Base-by-base conservation (phyloP, 768 basidiomycete species). In the Rhodosporidiobolus sp. region DNA sequence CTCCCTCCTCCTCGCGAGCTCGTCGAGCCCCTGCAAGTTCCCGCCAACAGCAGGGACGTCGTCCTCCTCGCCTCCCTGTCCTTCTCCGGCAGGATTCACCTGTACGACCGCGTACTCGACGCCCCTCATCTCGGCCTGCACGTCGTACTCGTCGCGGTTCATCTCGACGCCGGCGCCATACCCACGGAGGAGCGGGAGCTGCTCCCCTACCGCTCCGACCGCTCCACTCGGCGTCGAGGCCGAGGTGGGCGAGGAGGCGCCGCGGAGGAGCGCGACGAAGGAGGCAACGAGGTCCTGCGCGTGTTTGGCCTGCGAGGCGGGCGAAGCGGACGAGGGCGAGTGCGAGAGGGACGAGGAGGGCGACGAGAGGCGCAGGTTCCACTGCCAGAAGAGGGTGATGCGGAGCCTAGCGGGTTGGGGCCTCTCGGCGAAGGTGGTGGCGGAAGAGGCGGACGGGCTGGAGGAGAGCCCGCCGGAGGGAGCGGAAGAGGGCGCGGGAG, bases 41-140 rank as follows among this genome's bases (percentile, higher is more conserved):
- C 60, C 67, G 2, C 50, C 58, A 72, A 90, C 28, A 82, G 85
- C 4, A 76, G 82, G 46, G 77, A 90, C 24, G 82, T 89, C 67
- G 79, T 70, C 32, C 43, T 56, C 67, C 43, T 74, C 65, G 49
- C 71, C 54, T 46, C 2, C 56, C 26, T 48, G 58, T 52, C 26
- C n/a, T 22, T 30, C 32, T 16, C 24, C 22, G n/a, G 10, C 32
- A 3, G 26, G 6, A 3, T 28, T 16, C 1, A 32, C 56, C 35
- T 19, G 16, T 49, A 78, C 56, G 19, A 66, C 64, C 9, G 67
- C 55, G 54, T 75, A 60, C 34, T 74, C 71, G 59, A 72, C 58
- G 26, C 17, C 6, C 30, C 63, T 17, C 64, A 30, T 30, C 62
- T 77, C 62, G 38, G 50, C 38, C 45, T 26, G 19, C 0, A 32